These are phyloP conservation scores for Hansfordia pulvinata DNA, from an alignment of 2,329 filamentous ascomycete genomes.

Conservation along the genomic window DNA sequence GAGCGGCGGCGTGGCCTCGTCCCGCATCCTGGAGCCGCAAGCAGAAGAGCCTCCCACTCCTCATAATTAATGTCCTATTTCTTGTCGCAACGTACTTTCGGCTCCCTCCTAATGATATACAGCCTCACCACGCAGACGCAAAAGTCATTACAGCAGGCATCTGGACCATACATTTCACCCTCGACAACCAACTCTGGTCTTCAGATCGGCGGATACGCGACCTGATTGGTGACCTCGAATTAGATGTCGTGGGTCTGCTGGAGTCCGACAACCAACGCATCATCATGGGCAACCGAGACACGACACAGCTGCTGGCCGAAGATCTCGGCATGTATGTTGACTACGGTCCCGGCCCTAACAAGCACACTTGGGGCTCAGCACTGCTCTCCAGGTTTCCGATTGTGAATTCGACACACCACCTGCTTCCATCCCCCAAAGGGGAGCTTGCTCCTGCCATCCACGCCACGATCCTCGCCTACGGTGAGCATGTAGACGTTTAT, in stretches of 20 bases:
- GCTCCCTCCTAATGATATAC: slow-evolving; percentile 87
- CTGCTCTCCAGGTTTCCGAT: slow-evolving; percentile 96
- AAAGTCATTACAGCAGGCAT: slow-evolving; percentile 88
- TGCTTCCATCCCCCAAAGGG: slow-evolving; percentile 84
- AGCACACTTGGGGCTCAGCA: slow-evolving; percentile 94
- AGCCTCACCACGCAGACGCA: slow-evolving; percentile 75
- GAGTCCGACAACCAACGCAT: slow-evolving; percentile 92
- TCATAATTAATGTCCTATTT: slow-evolving; percentile 68
- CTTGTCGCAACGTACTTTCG: slow-evolving; percentile 73
- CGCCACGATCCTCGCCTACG: slow-evolving; percentile 90
- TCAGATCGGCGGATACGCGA: slow-evolving; percentile 90
- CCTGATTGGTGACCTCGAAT: slow-evolving; percentile 80
- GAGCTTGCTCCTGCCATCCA: slow-evolving; percentile 93
- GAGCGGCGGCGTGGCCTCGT: slow-evolving; percentile 21
- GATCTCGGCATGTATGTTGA: slow-evolving; percentile 98
- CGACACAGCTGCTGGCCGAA: slow-evolving; percentile 87
- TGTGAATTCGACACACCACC: slow-evolving; percentile 88
- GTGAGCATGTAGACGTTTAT: slow-evolving; percentile 79
- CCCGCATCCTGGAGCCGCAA: slow-evolving; percentile 26
- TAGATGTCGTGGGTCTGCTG: slow-evolving; percentile 92
- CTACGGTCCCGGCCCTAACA: slow-evolving; percentile 93
- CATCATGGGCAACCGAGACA: slow-evolving; percentile 98
- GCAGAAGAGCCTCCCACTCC: slow-evolving; percentile 44
- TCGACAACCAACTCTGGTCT: slow-evolving; percentile 98
- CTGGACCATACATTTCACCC: slow-evolving; percentile 96